phyloP scores from a whole-genome alignment of 2,329 filamentous ascomycete genomes.

The Phaeophleospora eucalypticola region DNA sequence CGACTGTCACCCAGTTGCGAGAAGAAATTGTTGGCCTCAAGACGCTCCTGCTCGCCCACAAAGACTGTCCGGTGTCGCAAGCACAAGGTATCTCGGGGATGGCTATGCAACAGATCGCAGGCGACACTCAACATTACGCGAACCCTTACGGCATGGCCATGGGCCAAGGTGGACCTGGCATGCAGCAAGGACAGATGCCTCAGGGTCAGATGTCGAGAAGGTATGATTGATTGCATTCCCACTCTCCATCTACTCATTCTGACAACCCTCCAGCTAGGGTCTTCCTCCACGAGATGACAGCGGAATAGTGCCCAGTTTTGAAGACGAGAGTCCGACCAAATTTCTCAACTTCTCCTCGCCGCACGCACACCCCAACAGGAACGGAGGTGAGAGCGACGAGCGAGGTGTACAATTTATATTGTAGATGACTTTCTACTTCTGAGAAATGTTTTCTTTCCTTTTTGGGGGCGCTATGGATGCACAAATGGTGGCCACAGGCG shows the following conservation, averaged over 20 bases:
- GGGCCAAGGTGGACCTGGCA: slow-evolving; percentile 30
- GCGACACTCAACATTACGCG: slow-evolving; percentile 39
- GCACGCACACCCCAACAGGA: not conserved
- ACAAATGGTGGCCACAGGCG: slow-evolving; percentile 3
- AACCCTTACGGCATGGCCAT: slow-evolving; percentile 49
- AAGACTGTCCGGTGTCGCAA: slow-evolving; percentile 90
- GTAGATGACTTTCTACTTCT: not conserved
- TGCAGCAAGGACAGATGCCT: slow-evolving; percentile 30
- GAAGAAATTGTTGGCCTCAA: slow-evolving; percentile 96
- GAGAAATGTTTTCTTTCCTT: too few species aligned
- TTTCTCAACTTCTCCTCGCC: slow-evolving; percentile 4
- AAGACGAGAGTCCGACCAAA: slow-evolving; percentile 1
- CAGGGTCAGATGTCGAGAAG: slow-evolving; percentile 26
- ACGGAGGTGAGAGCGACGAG: not conserved
- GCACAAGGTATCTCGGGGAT: slow-evolving; percentile 65
- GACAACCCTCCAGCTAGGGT: not conserved
- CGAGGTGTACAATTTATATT: slow-evolving; percentile 1
- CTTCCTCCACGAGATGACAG: not conserved
- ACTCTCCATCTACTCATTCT: not conserved
- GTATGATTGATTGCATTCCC: too few species aligned
- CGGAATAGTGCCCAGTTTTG: not conserved
- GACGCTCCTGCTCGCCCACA: slow-evolving; percentile 86
- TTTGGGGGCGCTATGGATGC: not conserved
- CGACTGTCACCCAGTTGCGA: slow-evolving; percentile 76
- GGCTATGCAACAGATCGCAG: slow-evolving; percentile 49